Conservation (phyloP, 2,329 filamentous ascomycete genomes). For the Alternaria consortialis region DNA sequence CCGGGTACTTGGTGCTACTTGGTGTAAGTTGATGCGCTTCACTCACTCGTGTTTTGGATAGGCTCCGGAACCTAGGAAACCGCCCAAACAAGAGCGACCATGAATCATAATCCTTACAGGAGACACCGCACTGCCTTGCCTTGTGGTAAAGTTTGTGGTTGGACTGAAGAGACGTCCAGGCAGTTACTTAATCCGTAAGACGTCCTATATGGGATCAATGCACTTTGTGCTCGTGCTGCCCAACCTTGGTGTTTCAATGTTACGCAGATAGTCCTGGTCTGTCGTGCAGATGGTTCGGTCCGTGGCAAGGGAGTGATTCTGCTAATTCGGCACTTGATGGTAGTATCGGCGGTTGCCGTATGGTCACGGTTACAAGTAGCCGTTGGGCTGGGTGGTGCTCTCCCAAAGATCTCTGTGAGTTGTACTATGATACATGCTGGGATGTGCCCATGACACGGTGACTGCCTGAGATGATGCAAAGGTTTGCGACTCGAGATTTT, state of each 20-base stretch:
- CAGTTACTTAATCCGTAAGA: constrained; percentile 4
- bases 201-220: not conserved
- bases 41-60: not conserved
- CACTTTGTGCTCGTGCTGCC: constrained; percentile 9
- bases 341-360: constrained; percentile 5
- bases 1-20: constrained; percentile 1
- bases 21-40: not conserved
- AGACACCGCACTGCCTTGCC: not conserved
- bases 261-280: constrained; percentile 2
- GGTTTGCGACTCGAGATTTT: not conserved
- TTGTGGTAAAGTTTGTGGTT: not conserved
- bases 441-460: constrained; percentile 5
- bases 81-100: not conserved
- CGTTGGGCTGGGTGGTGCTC: constrained; percentile 6
- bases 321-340: constrained; percentile 4
- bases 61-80: not conserved
- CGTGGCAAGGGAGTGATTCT: constrained; percentile 3
- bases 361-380: constrained; percentile 13
- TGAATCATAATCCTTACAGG: not conserved
- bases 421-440: constrained; percentile 5
- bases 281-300: constrained; percentile 9
- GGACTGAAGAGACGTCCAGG: not conserved
- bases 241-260: constrained; percentile 4
- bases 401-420: constrained; percentile 4
- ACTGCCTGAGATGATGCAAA: constrained; percentile 6